Percentiles rank a stretch among this genome's conserved stretches.
Conservation (phyloP, 305 asterid genomes). For the Solanum aculeatissimum region DNA sequence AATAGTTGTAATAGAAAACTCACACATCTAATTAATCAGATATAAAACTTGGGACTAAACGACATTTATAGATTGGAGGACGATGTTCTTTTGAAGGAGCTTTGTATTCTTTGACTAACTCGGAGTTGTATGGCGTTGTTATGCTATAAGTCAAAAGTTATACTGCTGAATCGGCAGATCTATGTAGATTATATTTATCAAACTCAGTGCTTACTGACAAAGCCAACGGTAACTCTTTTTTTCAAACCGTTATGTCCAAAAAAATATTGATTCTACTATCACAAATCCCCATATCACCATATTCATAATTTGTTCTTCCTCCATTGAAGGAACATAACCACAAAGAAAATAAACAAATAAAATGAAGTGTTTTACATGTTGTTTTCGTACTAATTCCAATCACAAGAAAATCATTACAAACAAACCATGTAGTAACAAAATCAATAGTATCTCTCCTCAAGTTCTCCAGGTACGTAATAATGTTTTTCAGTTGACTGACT, state of each 20-base stretch:
- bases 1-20: neutral
- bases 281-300: conserved; percentile 2
- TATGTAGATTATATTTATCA: neutral
- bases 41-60: neutral
- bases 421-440: neutral
- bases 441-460: neutral
- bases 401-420: conserved; percentile 1
- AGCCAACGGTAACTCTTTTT: conserved; percentile 3
- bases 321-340: neutral
- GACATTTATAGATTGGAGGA: no score
- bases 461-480: conserved; percentile 11
- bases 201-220: neutral
- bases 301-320: neutral
- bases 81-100: no score
- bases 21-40: neutral
- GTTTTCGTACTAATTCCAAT: conserved; percentile 19
- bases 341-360: neutral
- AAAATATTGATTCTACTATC: neutral
- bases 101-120: no score
- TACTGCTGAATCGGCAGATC: no score
- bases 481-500: neutral
- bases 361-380: conserved; percentile 41
- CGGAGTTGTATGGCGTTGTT: no score
- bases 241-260: neutral
- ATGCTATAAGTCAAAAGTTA: no score